phyloP scores from a whole-genome alignment of 225 moss, liverwort and hornwort species.

The Takakia lepidozioides region DNA sequence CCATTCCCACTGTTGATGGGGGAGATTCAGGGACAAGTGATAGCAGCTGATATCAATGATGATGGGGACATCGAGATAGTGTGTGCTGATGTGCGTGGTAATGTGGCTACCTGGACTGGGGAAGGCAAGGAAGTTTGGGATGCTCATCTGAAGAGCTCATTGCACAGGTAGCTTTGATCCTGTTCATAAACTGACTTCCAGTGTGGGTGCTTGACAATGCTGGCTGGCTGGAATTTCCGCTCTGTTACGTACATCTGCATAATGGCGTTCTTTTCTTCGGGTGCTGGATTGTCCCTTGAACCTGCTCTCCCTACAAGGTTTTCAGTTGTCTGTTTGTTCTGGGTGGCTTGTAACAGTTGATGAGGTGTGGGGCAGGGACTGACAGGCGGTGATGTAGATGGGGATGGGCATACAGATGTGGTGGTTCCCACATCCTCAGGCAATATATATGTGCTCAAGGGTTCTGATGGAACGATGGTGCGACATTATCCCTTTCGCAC shows the following conservation, averaged over 20 bases:
- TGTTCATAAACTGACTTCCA: too few relatives aligned
- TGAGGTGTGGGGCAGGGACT: constrained; percentile 46
- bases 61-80: constrained; percentile 86
- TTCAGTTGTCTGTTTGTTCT: too few relatives aligned
- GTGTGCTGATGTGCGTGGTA: constrained; percentile 78
- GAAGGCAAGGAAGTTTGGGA: constrained; percentile 87
- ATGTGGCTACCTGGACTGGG: constrained; percentile 82
- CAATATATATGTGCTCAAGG: constrained; percentile 74
- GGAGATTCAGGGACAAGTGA: constrained; percentile 93
- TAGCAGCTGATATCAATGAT: constrained; percentile 90
- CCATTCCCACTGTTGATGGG: constrained; percentile 70
- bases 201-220: too few relatives aligned
- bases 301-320: too few relatives aligned
- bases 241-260: too few relatives aligned
- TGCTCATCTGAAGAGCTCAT: constrained; percentile 86
- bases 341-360: too few relatives aligned
- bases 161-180: constrained; percentile 66
- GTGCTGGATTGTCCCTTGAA: too few relatives aligned
- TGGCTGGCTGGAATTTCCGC: too few relatives aligned
- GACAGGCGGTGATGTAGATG: constrained; percentile 90
- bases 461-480: constrained; percentile 60
- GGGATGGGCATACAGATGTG: constrained; percentile 86
- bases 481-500: constrained; percentile 77
- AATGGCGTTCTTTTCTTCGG: too few relatives aligned
- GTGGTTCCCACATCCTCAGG: constrained; percentile 95